Conservation (phyloP, 2,329 filamentous ascomycete species). For the Orbilia ellipsospora region DNA sequence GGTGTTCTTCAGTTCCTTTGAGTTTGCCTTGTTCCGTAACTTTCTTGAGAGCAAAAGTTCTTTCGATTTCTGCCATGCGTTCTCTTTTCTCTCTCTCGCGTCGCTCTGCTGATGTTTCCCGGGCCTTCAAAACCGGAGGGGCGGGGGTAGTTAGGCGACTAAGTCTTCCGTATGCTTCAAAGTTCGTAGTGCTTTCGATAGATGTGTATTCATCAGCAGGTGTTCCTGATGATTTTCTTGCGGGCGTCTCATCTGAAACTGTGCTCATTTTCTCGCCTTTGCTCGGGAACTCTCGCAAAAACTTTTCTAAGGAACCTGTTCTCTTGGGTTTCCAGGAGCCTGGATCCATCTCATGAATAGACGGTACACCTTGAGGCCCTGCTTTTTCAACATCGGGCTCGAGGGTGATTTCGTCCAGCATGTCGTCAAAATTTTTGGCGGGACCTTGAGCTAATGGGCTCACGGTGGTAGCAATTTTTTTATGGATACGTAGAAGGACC, state of each 20-base stretch:
- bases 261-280: background rate
- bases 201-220: too few species aligned
- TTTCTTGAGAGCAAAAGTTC: conserved; percentile 19
- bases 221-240: too few species aligned
- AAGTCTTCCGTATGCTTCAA: too few species aligned
- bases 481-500: conserved; percentile 6
- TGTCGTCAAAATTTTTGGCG: background rate
- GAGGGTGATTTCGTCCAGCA: background rate
- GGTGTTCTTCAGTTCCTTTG: conserved; percentile 17
- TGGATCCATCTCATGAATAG: too few species aligned
- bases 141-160: too few species aligned
- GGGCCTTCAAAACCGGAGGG: background rate
- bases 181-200: too few species aligned
- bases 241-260: too few species aligned
- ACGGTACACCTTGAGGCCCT: too few species aligned
- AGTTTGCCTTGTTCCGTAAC: background rate
- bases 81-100: conserved; percentile 42
- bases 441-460: background rate
- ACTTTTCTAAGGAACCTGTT: background rate
- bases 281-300: conserved; percentile 9
- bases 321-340: too few species aligned
- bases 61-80: conserved; percentile 38
- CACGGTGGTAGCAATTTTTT: background rate
- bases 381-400: too few species aligned
- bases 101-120: conserved; percentile 35